Base-by-base conservation (phyloP, 1,284 basidiomycete genomes). In the Fomes fomentarius region DNA sequence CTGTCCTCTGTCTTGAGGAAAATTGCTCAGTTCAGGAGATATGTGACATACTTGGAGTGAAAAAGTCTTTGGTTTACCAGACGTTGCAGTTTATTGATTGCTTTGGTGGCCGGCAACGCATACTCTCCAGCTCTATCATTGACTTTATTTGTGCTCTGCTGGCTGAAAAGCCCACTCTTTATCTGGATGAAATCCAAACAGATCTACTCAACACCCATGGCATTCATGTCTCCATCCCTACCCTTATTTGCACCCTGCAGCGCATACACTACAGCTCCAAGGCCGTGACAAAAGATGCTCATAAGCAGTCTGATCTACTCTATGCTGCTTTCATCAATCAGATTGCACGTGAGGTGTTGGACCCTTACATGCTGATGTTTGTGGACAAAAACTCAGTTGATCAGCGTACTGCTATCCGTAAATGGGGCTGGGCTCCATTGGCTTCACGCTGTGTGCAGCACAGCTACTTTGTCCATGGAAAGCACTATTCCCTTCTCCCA, bases 241-340 rank as follows among this genome's bases (percentile, higher is more conserved):
- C 52, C 17, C 19, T 54, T 2, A 28, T 37, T 10, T 38, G 52
- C 26, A 45, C 52, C 14, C 33, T 54, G 14, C 24, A 37, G 12
- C 21, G 26, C 17, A 45, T 50, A 24, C 34, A 28, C 4, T 25
- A 35, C 24, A 40, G 21, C 14, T 26, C 26, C 15, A 56, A 56
- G 22, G 17, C 30, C 19, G 37, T 56, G 6, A 35, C 54, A 14
- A 44, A 47, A 17, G 25, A 14, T 17, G 54, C 54, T 31, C 19
- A 34, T 3, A 51, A 57, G 34, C 46, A 41, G 7, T 50, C 53
- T 37, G 56, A 57, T 8, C 38, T 48, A 4, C 40, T 53, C 6
- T 41, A 46, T 30, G 41, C 47, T 19, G 26, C 25, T 1, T 57
- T 46, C 39, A 21, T 37, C 17, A 40, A 35, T 14, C n/a, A 39